Conservation (phyloP, 108 stramenopile species). For the Aurantiochytrium sp. region DNA sequence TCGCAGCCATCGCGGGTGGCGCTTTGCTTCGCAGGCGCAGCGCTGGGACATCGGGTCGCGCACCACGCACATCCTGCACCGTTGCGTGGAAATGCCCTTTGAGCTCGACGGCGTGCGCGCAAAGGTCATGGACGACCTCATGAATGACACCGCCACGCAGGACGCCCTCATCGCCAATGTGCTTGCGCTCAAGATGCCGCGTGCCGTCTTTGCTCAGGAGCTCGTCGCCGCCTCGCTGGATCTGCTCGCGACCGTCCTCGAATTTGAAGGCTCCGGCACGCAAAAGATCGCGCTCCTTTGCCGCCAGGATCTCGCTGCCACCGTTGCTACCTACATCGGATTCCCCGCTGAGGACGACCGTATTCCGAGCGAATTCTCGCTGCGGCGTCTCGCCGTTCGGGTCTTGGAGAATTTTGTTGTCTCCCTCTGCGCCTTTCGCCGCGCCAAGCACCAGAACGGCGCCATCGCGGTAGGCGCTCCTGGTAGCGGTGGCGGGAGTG, state of each 20-base stretch:
- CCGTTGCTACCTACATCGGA: neutral
- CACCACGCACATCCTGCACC: neutral
- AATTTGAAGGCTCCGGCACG: neutral
- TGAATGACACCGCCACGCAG: slow-evolving; percentile 15
- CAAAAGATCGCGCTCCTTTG: slow-evolving; percentile 1
- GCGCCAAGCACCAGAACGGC: neutral
- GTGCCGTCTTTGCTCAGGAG: neutral
- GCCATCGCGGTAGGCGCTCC: too few species aligned
- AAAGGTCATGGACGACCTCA: slow-evolving; percentile 10
- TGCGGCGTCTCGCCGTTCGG: neutral
- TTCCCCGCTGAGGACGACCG: neutral
- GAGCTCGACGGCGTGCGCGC: neutral
- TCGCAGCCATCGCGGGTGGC: slow-evolving; percentile 3
- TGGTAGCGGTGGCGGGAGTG: too few species aligned
- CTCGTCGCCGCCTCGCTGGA: neutral
- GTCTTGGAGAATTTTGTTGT: slow-evolving; percentile 16
- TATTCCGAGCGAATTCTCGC: neutral
- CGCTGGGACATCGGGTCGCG: neutral
- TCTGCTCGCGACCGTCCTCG: neutral
- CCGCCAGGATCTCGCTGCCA: slow-evolving; percentile 17
- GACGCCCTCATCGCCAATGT: slow-evolving; percentile 21
- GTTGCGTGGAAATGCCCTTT: neutral
- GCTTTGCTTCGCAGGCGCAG: neutral
- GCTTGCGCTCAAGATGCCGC: neutral
- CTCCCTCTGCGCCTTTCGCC: neutral